Evolutionary conservation across 1,284 basidiomycete species (phyloP), one percentile per base, ranked within the genome.

Genomic region (Ustilago cynodontis): DNA sequence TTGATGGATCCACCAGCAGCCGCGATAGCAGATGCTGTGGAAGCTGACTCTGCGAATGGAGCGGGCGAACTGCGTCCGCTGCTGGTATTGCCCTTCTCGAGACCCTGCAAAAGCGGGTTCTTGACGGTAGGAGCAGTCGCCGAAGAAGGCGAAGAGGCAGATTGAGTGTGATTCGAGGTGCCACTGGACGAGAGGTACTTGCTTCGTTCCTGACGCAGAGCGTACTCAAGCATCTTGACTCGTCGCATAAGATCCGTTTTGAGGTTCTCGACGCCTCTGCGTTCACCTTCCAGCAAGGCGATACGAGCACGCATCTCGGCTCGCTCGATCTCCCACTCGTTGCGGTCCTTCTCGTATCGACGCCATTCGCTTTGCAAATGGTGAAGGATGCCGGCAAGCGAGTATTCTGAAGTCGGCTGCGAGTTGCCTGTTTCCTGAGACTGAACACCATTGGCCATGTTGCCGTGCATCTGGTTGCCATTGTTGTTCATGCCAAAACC

Each of bases 281-380:
- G 91, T 87, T 98, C 95, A 56, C 96, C 96, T 86, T 99, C 96
- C 61, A 99, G 90, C 59, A 98, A 89, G n/a, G 96, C 96, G 80
- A 99, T 98, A 58, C 96, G 91, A 62, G 95, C 95, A 93, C 95
- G 74, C 94, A 99, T 97, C 88, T 99, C 96, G 37, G 97, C 96
- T 79, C 96, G 89, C 88, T 99, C 96, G 83, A 99, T 99, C 89
- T 98, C 96, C 96, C 95, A 99, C 87, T 98, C 95, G 86, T 99
- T 99, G 82, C 96, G 90, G 88, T 99, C 95, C 86, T 94, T 92
- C 86, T 98, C 95, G 76, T 88, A 87, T 20, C 94, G 90, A 72
- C 97, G 90, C 94, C 95, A 98, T 89, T 99, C 97, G 59, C 93
- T 94, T 88, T 99, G 97, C 54, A 99, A 90, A 87, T 95, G 98